Conservation (phyloP, 768 basidiomycete genomes). For the Gyrodon lividus region DNA sequence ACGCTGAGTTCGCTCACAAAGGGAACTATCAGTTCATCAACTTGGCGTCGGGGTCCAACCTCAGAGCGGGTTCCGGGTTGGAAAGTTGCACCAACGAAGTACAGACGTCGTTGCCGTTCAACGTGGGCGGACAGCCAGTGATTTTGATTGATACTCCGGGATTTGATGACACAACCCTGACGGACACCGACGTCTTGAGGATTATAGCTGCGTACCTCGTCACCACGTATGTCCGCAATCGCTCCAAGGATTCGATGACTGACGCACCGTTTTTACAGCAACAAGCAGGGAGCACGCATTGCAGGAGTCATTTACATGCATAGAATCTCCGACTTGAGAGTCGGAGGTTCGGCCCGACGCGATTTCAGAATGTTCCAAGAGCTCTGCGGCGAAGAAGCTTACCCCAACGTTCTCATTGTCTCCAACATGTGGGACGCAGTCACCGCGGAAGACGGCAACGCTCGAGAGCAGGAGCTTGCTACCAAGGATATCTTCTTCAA, state of each 20-base stretch:
- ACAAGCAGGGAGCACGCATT: constrained; percentile 37
- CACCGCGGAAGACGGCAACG: constrained; percentile 33
- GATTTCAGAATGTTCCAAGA: constrained; percentile 52
- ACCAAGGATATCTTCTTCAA: constrained; percentile 47
- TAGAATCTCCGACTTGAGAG: constrained; percentile 48
- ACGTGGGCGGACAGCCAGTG: constrained; percentile 36
- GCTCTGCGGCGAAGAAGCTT: constrained; percentile 52
- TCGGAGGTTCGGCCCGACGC: constrained; percentile 47
- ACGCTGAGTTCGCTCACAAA: constrained; percentile 1
- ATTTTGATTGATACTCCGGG: constrained; percentile 61
- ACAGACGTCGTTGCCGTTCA: constrained; percentile 28
- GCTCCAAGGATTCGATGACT: background rate
- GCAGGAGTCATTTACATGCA: constrained; percentile 55
- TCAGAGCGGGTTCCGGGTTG: constrained; percentile 33
- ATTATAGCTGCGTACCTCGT: constrained; percentile 45
- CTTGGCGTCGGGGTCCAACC: constrained; percentile 30
- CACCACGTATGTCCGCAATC: constrained; percentile 25
- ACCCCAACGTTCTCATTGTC: constrained; percentile 49
- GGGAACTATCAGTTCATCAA: constrained; percentile 36
- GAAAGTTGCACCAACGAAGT: constrained; percentile 37
- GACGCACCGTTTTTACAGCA: constrained; percentile 21
- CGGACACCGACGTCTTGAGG: constrained; percentile 49
- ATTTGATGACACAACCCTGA: constrained; percentile 53
- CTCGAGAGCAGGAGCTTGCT: constrained; percentile 46
- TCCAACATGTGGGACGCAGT: constrained; percentile 55